These are phyloP conservation scores for Pythium aphanidermatum DNA, from an alignment of 352 stramenopile genomes.

Conservation along the genomic window DNA sequence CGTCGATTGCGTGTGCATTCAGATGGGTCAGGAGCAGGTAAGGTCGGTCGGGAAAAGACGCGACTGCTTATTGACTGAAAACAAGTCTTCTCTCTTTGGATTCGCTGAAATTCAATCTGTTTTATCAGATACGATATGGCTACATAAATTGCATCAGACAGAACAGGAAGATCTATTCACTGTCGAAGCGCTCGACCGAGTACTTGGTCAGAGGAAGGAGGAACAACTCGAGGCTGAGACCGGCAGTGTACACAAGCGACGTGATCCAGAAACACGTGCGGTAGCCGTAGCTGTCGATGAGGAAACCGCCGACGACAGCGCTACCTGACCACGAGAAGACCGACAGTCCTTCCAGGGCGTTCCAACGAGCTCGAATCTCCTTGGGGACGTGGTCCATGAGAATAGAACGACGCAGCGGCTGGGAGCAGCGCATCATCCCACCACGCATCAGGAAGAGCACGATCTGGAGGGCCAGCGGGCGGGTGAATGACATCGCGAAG, in stretches of 20 bases:
- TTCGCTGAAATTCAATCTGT: constrained; percentile 6
- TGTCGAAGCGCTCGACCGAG: constrained; percentile 30
- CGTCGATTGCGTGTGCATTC: neutral
- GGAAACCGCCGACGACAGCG: constrained; percentile 65
- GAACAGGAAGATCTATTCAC: constrained; percentile 1
- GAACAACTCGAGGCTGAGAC: constrained; percentile 49
- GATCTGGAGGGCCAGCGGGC: constrained; percentile 53
- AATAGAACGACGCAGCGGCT: constrained; percentile 67
- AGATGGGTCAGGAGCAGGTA: neutral
- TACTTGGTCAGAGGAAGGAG: constrained; percentile 60
- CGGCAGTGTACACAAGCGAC: constrained; percentile 52
- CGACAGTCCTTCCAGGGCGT: constrained; percentile 62
- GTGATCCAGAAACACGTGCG: constrained; percentile 80
- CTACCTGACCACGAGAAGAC: constrained; percentile 80
- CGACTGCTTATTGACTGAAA: too few species aligned
- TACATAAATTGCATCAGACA: constrained; percentile 9
- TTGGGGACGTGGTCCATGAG: constrained; percentile 79
- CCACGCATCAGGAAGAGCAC: constrained; percentile 67
- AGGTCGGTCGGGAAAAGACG: constrained; percentile 7
- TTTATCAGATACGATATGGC: constrained; percentile 6
- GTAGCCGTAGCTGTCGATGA: constrained; percentile 77
- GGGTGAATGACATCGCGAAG: constrained; percentile 53
- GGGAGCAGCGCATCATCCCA: constrained; percentile 81
- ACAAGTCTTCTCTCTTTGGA: too few species aligned
- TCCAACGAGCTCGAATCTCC: constrained; percentile 70